Evolutionary conservation across 768 basidiomycete species (phyloP), one percentile per base, ranked within the genome.

Genomic region (Psilocybe azurescens): DNA sequence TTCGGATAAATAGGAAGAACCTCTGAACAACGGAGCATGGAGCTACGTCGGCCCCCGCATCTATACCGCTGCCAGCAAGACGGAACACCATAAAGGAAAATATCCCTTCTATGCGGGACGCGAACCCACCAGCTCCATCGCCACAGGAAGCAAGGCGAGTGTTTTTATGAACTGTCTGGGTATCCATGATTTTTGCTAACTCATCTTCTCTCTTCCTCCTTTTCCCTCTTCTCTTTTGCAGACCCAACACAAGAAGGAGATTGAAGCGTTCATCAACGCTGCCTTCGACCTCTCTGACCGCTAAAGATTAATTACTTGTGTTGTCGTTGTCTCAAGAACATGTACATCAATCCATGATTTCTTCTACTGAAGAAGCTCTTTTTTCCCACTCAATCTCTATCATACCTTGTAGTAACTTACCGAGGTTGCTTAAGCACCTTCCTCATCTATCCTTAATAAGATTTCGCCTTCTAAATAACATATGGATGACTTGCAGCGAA

Each of bases 1-100:
- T 39, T 30, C 11, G 28, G 48, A n/a, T 20, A 10, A 24, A 18
- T n/a, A 60, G 84, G 95, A 97, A 78, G 95, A 98, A 76, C 97
- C 97, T 14, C 79, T 99, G 67, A 99, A 99, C 82, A 95, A 95
- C 70, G 97, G 97, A 67, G 89, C 94, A 1, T 99, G 97, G 97
- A 93, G 91, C 46, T 97, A 99, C 72, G 88, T 97, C 61, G 95
- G 93, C 28, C 93, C 95, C 50, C 88, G 96, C 58, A 89, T 99
- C 70, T 89, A 91, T 74, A 99, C 97, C 49, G 95, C 97, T n/a
- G 89, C 92, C 51, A 88, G 89, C 69, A 83, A 93, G 78, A 97
- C 96, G 5, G 81, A 91, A 74, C 84, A 97, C 77, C 97, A 99
- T 80, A 88, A 88, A 77, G 88, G 88, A 73, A 95, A 96, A 77